These are phyloP conservation scores for Hyaloscypha finlandica DNA, from an alignment of 495 filamentous ascomycete genomes.

Conservation along the genomic window DNA sequence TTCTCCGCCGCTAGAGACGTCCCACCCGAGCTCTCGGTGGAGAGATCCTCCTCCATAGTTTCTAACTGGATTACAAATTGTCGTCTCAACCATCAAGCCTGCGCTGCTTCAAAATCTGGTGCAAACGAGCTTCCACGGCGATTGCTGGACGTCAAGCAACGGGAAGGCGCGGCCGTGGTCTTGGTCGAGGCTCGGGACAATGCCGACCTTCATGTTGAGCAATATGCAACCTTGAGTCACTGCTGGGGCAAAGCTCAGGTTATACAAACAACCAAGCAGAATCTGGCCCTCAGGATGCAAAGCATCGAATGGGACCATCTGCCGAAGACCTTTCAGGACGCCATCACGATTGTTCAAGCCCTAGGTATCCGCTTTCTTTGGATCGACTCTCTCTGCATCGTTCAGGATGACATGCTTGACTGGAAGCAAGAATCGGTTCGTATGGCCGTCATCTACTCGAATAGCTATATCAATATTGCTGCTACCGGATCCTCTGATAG, in stretches of 20 bases:
- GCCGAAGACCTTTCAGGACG: slow-evolving; percentile 35
- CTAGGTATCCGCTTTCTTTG: slow-evolving; percentile 39
- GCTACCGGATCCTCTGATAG: slow-evolving; percentile 15
- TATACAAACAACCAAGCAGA: slow-evolving; percentile 12
- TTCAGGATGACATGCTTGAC: slow-evolving; percentile 35
- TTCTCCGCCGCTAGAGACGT: not conserved
- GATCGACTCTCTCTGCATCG: slow-evolving; percentile 36
- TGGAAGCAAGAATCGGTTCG: slow-evolving; percentile 31
- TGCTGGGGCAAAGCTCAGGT: slow-evolving; percentile 28
- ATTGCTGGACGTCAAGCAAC: not conserved
- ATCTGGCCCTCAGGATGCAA: not conserved
- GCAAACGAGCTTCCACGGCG: not conserved
- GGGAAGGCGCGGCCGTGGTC: not conserved
- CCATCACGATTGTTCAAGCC: slow-evolving; percentile 30
- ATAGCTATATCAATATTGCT: slow-evolving; percentile 31
- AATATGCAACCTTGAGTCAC: slow-evolving; percentile 29
- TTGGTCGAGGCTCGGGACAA: not conserved
- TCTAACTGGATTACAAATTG: not conserved
- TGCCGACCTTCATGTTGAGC: not conserved
- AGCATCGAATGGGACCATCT: slow-evolving; percentile 19
- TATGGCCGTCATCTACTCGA: slow-evolving; percentile 34
- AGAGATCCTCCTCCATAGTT: not conserved
- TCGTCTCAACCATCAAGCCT: not conserved
- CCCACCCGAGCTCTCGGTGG: not conserved
- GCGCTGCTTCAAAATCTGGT: not conserved